Evolutionary conservation across 2,329 filamentous ascomycete species (phyloP).

Genomic region (Bipolaris oryzae): DNA sequence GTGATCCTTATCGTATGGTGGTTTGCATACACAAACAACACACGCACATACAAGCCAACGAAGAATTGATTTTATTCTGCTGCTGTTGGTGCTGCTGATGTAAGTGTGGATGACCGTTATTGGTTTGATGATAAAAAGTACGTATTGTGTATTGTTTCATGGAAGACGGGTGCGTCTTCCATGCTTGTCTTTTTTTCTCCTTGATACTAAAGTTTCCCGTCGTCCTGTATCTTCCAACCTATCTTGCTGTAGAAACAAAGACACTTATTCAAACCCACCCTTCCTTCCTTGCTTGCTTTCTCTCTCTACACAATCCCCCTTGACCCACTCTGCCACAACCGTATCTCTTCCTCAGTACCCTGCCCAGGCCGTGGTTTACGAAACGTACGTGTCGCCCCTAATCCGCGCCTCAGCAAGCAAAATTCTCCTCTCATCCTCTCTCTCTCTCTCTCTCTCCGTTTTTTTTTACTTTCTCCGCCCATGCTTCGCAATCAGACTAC

Average conservation of each 20-base stretch:
- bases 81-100: background rate
- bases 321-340: background rate
- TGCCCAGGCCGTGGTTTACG: background rate
- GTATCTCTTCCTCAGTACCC: background rate
- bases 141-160: background rate
- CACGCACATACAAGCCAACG: background rate
- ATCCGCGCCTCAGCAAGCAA: background rate
- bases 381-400: conserved; percentile 1
- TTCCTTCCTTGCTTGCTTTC: too few species aligned
- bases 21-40: background rate
- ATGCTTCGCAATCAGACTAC: conserved; percentile 69
- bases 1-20: background rate
- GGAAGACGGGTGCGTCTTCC: too few species aligned
- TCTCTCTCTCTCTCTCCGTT: background rate
- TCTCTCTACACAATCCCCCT: background rate
- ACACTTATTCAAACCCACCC: too few species aligned
- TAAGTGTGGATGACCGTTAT: background rate
- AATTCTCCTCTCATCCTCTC: background rate
- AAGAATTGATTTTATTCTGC: background rate
- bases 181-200: too few species aligned
- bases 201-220: too few species aligned
- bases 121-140: background rate
- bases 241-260: too few species aligned
- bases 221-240: too few species aligned
- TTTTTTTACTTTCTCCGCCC: conserved; percentile 30